phyloP scores from a whole-genome alignment of 108 stramenopile species.

The Nitzschia sp. region DNA sequence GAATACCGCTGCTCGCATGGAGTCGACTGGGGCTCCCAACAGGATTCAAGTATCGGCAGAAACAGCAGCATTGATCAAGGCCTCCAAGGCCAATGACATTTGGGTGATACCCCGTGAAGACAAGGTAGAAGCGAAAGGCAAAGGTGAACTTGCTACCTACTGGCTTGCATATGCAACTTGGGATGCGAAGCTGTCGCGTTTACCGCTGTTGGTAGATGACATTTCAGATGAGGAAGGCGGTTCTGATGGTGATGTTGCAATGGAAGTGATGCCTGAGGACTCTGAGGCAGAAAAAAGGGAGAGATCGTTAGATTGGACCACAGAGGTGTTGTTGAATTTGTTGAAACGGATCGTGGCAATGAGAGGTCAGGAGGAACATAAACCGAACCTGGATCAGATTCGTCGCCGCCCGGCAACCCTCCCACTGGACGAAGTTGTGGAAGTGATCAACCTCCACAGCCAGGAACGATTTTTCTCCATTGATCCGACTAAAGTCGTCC shows the following conservation, averaged over 20 bases:
- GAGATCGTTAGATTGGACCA: constrained; percentile 22
- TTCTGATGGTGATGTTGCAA: background rate
- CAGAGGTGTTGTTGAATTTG: constrained; percentile 7
- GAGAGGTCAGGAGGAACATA: constrained; percentile 6
- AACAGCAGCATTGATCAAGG: constrained; percentile 36
- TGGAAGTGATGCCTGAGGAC: background rate
- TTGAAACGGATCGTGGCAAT: constrained; percentile 16
- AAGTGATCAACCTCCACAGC: constrained; percentile 11
- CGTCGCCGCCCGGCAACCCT: background rate
- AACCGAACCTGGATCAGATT: background rate
- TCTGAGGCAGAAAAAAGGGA: constrained; percentile 4
- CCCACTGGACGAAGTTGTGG: constrained; percentile 22
- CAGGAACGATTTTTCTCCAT: constrained; percentile 4
- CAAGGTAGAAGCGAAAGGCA: constrained; percentile 47
- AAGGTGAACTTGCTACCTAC: constrained; percentile 50
- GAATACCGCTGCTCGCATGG: constrained; percentile 45
- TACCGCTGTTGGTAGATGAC: background rate
- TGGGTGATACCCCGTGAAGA: constrained; percentile 39
- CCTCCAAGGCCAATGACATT: constrained; percentile 24
- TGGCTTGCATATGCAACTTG: constrained; percentile 36
- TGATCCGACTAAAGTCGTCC: constrained; percentile 7
- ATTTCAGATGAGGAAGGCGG: background rate
- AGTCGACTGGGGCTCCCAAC: constrained; percentile 40
- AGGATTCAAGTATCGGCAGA: constrained; percentile 41
- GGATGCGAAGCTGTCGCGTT: no score